Evolutionary conservation across 106 monocot species (phyloP).

Genomic region (Allium cepa): DNA sequence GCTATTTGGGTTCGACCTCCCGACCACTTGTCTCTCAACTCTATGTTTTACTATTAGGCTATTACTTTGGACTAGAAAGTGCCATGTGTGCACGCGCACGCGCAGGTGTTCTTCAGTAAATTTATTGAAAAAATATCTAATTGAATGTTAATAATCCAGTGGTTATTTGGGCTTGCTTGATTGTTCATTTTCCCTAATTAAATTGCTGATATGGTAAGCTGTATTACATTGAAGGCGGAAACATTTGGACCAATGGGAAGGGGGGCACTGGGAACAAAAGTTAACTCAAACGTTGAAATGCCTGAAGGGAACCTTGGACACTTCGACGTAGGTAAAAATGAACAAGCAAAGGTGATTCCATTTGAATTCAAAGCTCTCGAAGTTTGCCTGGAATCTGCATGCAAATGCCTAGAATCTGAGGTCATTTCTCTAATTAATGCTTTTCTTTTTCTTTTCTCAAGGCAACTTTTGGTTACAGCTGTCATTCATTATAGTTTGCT

Average conservation of each 20-base stretch:
- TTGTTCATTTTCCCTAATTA: neutral
- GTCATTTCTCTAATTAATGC: neutral
- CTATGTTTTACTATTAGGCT: no score
- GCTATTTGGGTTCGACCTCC: no score
- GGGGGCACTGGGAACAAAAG: conserved; percentile 1
- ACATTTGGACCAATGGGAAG: neutral
- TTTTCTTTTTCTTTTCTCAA: no score
- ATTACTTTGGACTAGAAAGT: no score
- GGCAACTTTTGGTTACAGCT: no score
- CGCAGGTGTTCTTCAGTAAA: no score
- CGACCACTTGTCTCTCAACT: no score
- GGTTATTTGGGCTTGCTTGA: no score
- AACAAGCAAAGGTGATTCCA: conserved; percentile 14
- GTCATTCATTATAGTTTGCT: no score
- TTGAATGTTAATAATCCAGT: neutral
- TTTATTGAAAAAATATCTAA: neutral
- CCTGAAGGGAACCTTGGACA: conserved; percentile 14
- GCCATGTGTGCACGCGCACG: no score
- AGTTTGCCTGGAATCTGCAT: conserved; percentile 27
- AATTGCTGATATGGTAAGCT: neutral
- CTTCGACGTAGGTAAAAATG: conserved; percentile 11
- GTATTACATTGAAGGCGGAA: conserved; percentile 11
- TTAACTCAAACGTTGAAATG: neutral
- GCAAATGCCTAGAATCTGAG: conserved; percentile 23
- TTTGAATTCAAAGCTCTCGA: conserved; percentile 37